Base-by-base conservation (phyloP, 495 filamentous ascomycete species). In the Achaetomiella virescens region DNA sequence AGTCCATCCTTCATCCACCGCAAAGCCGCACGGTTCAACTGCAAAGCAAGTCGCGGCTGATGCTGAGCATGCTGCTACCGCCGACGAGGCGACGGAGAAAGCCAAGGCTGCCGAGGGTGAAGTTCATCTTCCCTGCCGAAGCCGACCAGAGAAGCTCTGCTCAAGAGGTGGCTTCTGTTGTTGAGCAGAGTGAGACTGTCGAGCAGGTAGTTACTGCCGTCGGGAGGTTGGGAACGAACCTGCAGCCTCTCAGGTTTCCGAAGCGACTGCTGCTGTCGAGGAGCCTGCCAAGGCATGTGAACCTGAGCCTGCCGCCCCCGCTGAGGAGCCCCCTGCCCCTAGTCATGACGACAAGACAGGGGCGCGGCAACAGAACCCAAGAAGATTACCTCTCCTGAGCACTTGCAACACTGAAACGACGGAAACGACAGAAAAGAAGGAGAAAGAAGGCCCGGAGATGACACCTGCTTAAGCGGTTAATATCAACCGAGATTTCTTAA, bases 171-270 rank as follows among this genome's bases (percentile, higher is more conserved):
- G 68, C 69, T 12, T 56, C 62, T 7, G 58, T 60, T 31, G 65
- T 60, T 18, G 69, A 68, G 40, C 56, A 72, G 27, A 48, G 54
- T 15, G 67, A 65, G 36, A 70, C 67, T 8, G 62, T 65, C 5
- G 67, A 74, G 37, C 51, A 64, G 31, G 63, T 57, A 17, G 53
- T 66, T 7, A 54, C 66, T 10, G 54, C 50, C 1, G 63, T 67
- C 2, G 63, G 40, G 44, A 56, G 21, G 52, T 46, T 2, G 62
- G 61, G 7, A 59, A 55, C 17, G 51, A 63, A 11, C 36, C 44
- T 38, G 22, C 37, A 0, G 10, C 54, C 4, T 48, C 60, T 2
- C 52, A 43, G 37, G 15, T 40, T n/a, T 24, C 51, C 5, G 37
- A 57, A 14, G 42, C 21, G 11, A n/a, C 14, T 7, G 41, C 35